phyloP scores from a whole-genome alignment of 2,329 filamentous ascomycete genomes.

The Talaromyces sp. region DNA sequence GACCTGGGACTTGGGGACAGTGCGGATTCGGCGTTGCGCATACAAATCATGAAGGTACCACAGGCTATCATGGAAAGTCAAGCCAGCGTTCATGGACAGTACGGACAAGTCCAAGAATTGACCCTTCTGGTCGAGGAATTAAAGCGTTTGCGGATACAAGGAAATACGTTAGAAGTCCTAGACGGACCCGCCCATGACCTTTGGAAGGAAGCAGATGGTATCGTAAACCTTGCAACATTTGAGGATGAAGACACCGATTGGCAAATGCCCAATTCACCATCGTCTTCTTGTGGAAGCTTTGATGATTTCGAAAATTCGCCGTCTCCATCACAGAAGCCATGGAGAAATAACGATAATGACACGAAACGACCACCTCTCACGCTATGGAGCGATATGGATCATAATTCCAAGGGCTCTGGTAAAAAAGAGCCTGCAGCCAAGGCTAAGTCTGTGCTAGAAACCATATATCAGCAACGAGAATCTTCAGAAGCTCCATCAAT shows the following conservation, averaged over 20 bases:
- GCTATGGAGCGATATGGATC: conserved; percentile 27
- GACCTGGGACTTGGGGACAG: conserved; percentile 21
- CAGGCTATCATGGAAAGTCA: conserved; percentile 62
- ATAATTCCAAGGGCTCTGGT: conserved; percentile 35
- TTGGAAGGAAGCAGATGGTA: conserved; percentile 64
- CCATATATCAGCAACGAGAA: conserved; percentile 51
- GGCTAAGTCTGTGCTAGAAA: conserved; percentile 60
- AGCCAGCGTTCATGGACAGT: conserved; percentile 62
- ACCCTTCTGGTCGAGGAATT: conserved; percentile 62
- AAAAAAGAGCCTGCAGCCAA: conserved; percentile 57
- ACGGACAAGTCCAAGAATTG: conserved; percentile 61
- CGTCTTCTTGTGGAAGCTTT: conserved; percentile 57
- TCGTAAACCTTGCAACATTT: conserved; percentile 63
- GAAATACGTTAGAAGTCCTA: conserved; percentile 51
- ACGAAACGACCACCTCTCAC: conserved; percentile 31
- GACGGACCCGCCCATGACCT: conserved; percentile 52
- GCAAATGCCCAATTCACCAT: conserved; percentile 51
- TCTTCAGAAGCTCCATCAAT: conserved; percentile 27
- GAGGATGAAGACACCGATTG: conserved; percentile 56
- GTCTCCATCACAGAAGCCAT: conserved; percentile 29
- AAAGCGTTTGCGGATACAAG: conserved; percentile 57
- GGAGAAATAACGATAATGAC: conserved; percentile 31
- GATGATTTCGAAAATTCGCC: conserved; percentile 55
- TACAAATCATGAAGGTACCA: conserved; percentile 49
- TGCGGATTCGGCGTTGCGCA: conserved; percentile 25